Evolutionary conservation across 23 red algal genomes (phyloP).

Genomic region (Agarophyton chilense): DNA sequence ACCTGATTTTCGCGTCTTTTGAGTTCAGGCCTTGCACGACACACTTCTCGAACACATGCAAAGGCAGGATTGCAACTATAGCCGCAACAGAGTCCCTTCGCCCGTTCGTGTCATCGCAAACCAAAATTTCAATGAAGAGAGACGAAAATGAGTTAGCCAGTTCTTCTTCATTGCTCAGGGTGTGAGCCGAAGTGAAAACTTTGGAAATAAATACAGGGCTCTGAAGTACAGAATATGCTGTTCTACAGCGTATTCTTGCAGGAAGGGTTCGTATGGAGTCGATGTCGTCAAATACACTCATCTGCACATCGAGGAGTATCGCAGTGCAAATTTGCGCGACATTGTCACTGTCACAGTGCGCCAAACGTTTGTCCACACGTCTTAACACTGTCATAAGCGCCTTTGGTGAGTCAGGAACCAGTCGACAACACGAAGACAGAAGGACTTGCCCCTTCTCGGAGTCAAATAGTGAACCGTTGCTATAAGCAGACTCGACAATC

Average conservation of each 20-base stretch:
- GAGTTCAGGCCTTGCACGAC: background rate
- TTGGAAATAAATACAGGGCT: background rate
- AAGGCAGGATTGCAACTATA: slow-evolving; percentile 19
- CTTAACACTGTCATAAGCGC: background rate
- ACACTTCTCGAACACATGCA: background rate
- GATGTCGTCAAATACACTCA: slow-evolving; percentile 1
- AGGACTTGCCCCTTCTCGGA: background rate
- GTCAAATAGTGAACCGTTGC: background rate
- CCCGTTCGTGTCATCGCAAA: background rate
- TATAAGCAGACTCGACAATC: background rate
- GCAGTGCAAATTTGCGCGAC: slow-evolving; percentile 9
- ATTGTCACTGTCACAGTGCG: background rate
- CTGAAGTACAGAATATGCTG: background rate
- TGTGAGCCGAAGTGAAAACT: background rate
- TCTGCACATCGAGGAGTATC: background rate
- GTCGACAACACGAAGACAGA: slow-evolving; percentile 22
- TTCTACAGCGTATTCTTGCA: slow-evolving; percentile 20
- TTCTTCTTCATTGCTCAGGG: background rate
- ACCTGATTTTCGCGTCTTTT: background rate
- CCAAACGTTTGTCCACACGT: background rate
- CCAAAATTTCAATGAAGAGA: slow-evolving; percentile 14
- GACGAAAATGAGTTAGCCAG: background rate
- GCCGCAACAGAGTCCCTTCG: slow-evolving; percentile 33
- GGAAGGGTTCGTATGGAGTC: background rate
- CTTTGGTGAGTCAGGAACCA: background rate